phyloP scores from a whole-genome alignment of 2,329 filamentous ascomycete genomes.

The Tolypocladium nubicola region DNA sequence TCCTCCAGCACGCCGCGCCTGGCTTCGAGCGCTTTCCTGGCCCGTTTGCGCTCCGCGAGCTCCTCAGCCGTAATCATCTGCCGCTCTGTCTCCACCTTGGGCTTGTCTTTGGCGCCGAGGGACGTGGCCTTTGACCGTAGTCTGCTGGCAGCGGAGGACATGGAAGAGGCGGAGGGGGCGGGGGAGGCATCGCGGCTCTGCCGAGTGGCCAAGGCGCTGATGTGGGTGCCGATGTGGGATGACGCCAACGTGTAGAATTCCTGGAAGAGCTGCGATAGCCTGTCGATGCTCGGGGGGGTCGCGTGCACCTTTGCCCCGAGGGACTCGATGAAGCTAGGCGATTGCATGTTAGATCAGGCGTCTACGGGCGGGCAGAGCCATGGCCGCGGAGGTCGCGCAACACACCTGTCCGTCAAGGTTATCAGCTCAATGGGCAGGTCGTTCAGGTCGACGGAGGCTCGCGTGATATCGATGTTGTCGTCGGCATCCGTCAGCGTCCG shows the following conservation, averaged over 20 bases:
- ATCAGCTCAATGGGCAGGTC: conserved; percentile 90
- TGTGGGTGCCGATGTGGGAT: conserved; percentile 75
- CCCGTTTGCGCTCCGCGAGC: conserved; percentile 67
- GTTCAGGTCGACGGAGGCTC: conserved; percentile 62
- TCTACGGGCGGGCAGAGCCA: not conserved
- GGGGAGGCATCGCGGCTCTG: conserved; percentile 59
- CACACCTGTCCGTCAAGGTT: conserved; percentile 76
- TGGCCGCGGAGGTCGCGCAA: not conserved
- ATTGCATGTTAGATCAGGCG: not conserved
- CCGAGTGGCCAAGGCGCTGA: conserved; percentile 65
- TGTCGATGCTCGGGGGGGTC: conserved; percentile 72
- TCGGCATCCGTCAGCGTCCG: conserved; percentile 27
- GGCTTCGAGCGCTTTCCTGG: conserved; percentile 65
- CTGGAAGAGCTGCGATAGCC: conserved; percentile 78
- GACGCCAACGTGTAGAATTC: conserved; percentile 82
- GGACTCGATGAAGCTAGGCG: conserved; percentile 73
- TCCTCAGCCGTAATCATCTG: conserved; percentile 90
- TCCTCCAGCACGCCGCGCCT: conserved; percentile 76
- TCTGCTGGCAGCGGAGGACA: conserved; percentile 44
- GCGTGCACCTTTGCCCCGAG: conserved; percentile 79
- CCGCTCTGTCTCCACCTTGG: conserved; percentile 43
- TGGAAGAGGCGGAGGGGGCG: conserved; percentile 41
- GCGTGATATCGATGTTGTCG: conserved; percentile 33
- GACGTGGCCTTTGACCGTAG: conserved; percentile 45
- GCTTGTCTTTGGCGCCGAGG: conserved; percentile 41